Base-by-base conservation (phyloP, 352 stramenopile genomes). In the Pythium sp. region DNA sequence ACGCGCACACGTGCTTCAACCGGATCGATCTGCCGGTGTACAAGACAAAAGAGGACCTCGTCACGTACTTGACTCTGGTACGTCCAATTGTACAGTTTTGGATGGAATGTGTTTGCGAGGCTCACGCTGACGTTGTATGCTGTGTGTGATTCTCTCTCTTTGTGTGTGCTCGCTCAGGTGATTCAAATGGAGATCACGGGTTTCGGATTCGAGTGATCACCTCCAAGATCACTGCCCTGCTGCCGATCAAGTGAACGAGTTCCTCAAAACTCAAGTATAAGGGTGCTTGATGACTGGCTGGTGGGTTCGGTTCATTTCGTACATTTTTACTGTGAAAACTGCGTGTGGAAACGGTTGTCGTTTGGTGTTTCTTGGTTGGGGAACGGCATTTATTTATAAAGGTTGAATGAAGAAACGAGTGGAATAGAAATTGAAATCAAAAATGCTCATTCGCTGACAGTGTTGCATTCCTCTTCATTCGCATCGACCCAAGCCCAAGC, bases 1-100 rank as follows among this genome's bases (percentile, higher is more conserved):
- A 84, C 69, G 89, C 89, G 4, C 89, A 97, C 60, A 97, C 89
- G 26, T 97, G 89, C 63, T 97, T 97, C 67, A 97, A 97, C 64
- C 88, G 89, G 41, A 83, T 97, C 43, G 89, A 97, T 59, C 70
- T 97, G 61, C 89, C 89, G 1, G 57, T 95, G 20, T 96, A 96
- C 69, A 65, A 82, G 41, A 80, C 79, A 34, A 90, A 90, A 65
- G 77, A 92, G 58, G 86, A 96, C 79, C 87, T 99, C 69, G 84
- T 75, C 38, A 90, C 83, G 8, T 91, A 92, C 67, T 61, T 95
- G 47, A 90, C 86, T 36, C 81, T 95, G 58, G 87, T 93, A 55
- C 90, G 97, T 60, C 32, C 87, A 43, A 15, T 15, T 5, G 36
- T 43, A 18, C 24, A 26, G 24, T 26, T 26, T 26, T 26, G 24